A percentile compares a stretch with the other conserved stretches of the same genome.
Conservation (phyloP, 148 eudicot genomes). For the Nepenthes gracilis region DNA sequence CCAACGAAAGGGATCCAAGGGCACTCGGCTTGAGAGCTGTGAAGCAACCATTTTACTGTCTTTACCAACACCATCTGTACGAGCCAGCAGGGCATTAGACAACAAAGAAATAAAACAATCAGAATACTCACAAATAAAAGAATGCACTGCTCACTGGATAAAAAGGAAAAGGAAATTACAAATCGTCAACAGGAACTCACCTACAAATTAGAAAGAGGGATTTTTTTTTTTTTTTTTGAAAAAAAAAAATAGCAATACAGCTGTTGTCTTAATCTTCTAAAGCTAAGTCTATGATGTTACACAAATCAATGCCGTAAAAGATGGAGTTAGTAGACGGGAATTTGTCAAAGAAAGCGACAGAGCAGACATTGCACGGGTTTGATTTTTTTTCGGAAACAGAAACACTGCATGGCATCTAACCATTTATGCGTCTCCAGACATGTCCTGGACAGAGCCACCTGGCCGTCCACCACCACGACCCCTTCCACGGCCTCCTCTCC, state of each 20-base stretch:
- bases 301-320: conserved; percentile 23
- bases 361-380: conserved; percentile 31
- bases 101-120: too few relatives aligned
- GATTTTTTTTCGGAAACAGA: conserved; percentile 20
- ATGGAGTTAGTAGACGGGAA: conserved; percentile 24
- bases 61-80: too few relatives aligned
- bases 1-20: too few relatives aligned
- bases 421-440: conserved; percentile 35
- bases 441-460: conserved; percentile 45
- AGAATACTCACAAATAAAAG: conserved; percentile 34
- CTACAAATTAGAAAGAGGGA: conserved; percentile 10
- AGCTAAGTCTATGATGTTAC: conserved; percentile 43
- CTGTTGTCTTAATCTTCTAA: conserved; percentile 12
- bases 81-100: too few relatives aligned
- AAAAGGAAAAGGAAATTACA: conserved; percentile 19
- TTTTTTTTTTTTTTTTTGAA: too few relatives aligned
- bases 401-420: conserved; percentile 11
- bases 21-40: too few relatives aligned
- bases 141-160: conserved; percentile 56
- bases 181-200: conserved; percentile 14
- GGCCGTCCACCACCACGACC: conserved; percentile 52
- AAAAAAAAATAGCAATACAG: conserved; percentile 7
- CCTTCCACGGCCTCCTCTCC: conserved; percentile 71
- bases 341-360: conserved; percentile 29
- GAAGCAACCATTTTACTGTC: too few relatives aligned